A percentile compares a stretch with the other conserved stretches of the same genome.
These are phyloP conservation scores for Euphorbia lathyris DNA, from an alignment of 345 rosid genomes.

Conservation along the genomic window DNA sequence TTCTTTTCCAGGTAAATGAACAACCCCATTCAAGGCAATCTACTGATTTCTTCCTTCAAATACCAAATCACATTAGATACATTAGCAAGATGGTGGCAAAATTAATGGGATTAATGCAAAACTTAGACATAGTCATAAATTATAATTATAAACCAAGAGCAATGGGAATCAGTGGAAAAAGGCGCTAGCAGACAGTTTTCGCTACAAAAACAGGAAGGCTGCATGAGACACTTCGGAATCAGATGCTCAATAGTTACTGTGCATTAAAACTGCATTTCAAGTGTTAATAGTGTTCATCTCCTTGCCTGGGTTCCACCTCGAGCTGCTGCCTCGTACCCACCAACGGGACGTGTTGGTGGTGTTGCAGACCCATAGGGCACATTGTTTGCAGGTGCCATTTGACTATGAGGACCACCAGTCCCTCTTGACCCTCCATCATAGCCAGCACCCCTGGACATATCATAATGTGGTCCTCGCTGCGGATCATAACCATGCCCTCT, in stretches of 20 bases:
- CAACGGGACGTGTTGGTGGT: conserved; percentile 45
- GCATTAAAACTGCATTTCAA: background rate
- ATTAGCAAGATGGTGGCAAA: background rate
- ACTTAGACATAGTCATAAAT: background rate
- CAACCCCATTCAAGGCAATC: background rate
- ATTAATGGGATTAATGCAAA: background rate
- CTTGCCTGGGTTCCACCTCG: conserved; percentile 55
- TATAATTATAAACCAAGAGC: background rate
- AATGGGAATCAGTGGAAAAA: background rate
- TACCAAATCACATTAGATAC: background rate
- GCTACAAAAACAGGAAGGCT: background rate
- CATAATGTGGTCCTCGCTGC: conserved; percentile 28
- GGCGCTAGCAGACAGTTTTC: background rate
- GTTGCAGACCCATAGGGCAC: conserved; percentile 55
- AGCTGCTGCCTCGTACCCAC: conserved; percentile 39
- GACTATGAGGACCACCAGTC: conserved; percentile 36
- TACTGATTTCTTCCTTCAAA: background rate
- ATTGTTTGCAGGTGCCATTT: conserved; percentile 33
- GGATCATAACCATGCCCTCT: conserved; percentile 22
- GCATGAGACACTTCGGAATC: background rate
- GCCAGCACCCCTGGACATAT: conserved; percentile 23
- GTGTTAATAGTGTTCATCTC: conserved; percentile 37
- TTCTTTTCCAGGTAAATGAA: background rate
- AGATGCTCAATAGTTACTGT: background rate
- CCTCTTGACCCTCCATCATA: conserved; percentile 49